These are phyloP conservation scores for Aquilaria malaccensis DNA, from an alignment of 345 rosid genomes.

Conservation along the genomic window DNA sequence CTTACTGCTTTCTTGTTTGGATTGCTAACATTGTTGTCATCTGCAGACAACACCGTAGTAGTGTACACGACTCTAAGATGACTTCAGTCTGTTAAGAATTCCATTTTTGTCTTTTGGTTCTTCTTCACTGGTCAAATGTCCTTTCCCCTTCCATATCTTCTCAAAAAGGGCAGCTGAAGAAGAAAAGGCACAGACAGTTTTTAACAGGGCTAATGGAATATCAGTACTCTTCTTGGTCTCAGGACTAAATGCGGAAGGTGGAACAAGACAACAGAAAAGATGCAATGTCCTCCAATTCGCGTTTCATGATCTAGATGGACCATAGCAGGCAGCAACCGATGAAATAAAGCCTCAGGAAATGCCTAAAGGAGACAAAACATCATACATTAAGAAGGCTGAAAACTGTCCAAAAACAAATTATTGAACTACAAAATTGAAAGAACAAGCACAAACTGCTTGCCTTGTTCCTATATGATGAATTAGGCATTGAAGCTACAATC, in stretches of 20 bases:
- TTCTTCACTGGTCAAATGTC: slow-evolving; percentile 24
- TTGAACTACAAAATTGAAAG: neutral
- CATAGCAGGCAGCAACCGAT: slow-evolving; percentile 91
- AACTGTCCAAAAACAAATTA: no score
- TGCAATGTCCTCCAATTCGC: slow-evolving; percentile 84
- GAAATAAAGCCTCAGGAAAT: slow-evolving; percentile 91
- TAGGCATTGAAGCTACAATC: slow-evolving; percentile 79
- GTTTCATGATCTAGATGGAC: slow-evolving; percentile 94
- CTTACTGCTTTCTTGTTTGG: slow-evolving; percentile 43
- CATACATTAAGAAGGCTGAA: no score
- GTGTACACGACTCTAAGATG: slow-evolving; percentile 38
- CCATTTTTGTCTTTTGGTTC: slow-evolving; percentile 31
- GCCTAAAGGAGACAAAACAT: slow-evolving; percentile 37
- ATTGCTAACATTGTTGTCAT: slow-evolving; percentile 17
- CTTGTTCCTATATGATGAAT: slow-evolving; percentile 77
- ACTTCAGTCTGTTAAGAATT: slow-evolving; percentile 43
- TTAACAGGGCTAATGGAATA: slow-evolving; percentile 73
- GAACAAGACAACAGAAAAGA: slow-evolving; percentile 42
- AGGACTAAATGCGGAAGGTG: slow-evolving; percentile 33
- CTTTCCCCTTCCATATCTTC: slow-evolving; percentile 61
- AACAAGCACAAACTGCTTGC: slow-evolving; percentile 22
- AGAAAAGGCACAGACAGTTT: slow-evolving; percentile 95
- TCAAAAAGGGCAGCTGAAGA: slow-evolving; percentile 98
- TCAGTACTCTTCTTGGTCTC: slow-evolving; percentile 45
- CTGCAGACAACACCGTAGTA: slow-evolving; percentile 4